phyloP scores from a whole-genome alignment of 164 flowering plant species.

The Chimonanthus praecox region DNA sequence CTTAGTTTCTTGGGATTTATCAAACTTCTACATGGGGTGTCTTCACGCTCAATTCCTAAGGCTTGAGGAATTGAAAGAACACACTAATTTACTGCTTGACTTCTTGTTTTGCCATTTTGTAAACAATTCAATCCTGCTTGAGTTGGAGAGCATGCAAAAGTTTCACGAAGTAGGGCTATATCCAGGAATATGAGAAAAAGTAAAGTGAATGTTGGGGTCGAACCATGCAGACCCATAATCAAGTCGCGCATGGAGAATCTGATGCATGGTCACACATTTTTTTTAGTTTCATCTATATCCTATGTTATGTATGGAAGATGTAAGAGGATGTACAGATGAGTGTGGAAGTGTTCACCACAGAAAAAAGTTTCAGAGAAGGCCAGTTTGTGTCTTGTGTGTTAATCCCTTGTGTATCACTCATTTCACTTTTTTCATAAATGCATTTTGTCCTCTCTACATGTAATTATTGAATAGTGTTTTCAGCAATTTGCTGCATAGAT shows the following conservation, averaged over 20 bases:
- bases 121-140: neutral
- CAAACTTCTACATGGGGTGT: slow-evolving; percentile 74
- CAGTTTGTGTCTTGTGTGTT: slow-evolving; percentile 8
- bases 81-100: too few relatives aligned
- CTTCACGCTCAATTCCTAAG: slow-evolving; percentile 71
- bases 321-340: slow-evolving; percentile 56
- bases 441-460: neutral
- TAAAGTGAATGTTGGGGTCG: slow-evolving; percentile 1
- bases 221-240: slow-evolving; percentile 5
- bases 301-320: slow-evolving; percentile 19
- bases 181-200: neutral
- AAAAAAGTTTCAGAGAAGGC: neutral
- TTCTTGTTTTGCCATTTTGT: neutral
- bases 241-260: neutral
- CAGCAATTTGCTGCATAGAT: neutral
- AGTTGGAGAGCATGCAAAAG: neutral
- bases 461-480: too few relatives aligned
- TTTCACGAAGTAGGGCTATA: neutral
- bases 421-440: slow-evolving; percentile 5
- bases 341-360: slow-evolving; percentile 9
- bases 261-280: neutral
- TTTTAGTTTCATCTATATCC: neutral
- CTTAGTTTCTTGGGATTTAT: slow-evolving; percentile 93
- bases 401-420: slow-evolving; percentile 8
- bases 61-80: slow-evolving; percentile 15